phyloP scores from a whole-genome alignment of 805 yeast genomes.

The Tetrapisispora taiwanensis region DNA sequence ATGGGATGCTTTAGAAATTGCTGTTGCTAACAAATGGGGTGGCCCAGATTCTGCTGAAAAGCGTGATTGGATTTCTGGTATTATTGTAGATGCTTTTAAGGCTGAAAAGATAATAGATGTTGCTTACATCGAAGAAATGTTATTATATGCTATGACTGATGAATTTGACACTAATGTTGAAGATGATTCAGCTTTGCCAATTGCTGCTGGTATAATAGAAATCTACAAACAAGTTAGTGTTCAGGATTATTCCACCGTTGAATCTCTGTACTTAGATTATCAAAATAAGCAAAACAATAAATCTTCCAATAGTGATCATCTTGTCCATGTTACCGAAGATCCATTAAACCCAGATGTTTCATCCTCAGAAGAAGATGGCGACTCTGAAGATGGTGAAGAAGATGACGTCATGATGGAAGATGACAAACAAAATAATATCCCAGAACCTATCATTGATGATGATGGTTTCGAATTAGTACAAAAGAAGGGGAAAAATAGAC shows the following conservation, averaged over 20 bases:
- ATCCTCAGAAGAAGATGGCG: constrained; percentile 37
- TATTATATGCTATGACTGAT: constrained; percentile 84
- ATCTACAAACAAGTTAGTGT: constrained; percentile 54
- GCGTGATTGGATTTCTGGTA: constrained; percentile 88
- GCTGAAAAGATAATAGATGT: constrained; percentile 59
- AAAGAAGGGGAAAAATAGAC: constrained; percentile 49
- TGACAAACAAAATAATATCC: constrained; percentile 12
- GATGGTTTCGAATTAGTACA: constrained; percentile 91
- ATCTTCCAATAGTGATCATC: constrained; percentile 28
- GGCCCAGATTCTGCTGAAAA: constrained; percentile 86
- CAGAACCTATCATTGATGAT: constrained; percentile 69
- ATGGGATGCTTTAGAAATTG: constrained; percentile 83
- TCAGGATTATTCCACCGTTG: constrained; percentile 45
- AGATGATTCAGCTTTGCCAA: constrained; percentile 73
- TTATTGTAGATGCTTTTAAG: constrained; percentile 67
- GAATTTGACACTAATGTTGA: constrained; percentile 87
- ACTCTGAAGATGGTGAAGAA: constrained; percentile 30
- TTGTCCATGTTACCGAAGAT: constrained; percentile 44
- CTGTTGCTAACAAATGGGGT: constrained; percentile 92
- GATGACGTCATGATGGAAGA: constrained; percentile 34
- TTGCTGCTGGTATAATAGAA: constrained; percentile 57
- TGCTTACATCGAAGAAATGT: constrained; percentile 71
- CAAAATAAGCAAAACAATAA: constrained; percentile 39
- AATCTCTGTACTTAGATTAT: constrained; percentile 51
- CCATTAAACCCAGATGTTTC: constrained; percentile 55